Evolutionary conservation across 768 basidiomycete species (phyloP).

Genomic region (Leccinum variicolor): DNA sequence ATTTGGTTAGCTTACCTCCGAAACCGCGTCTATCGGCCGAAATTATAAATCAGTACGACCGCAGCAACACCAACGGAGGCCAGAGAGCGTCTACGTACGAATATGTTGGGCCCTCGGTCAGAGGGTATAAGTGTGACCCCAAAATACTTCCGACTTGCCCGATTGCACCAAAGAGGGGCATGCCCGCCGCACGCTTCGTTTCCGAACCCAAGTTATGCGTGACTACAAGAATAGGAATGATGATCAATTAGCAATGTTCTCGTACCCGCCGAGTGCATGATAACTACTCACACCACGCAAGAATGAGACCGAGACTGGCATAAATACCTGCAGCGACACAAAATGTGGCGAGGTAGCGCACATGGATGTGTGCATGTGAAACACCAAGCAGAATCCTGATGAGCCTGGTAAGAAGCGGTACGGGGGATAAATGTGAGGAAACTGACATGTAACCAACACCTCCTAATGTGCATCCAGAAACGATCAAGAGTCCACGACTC

Average conservation of each 20-base stretch:
- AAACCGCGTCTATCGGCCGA: slow-evolving; percentile 14
- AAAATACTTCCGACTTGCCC: slow-evolving; percentile 41
- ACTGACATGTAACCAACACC: slow-evolving; percentile 43
- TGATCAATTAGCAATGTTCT: background rate
- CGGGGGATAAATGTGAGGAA: background rate
- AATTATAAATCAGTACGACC: background rate
- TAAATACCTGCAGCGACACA: slow-evolving; percentile 45
- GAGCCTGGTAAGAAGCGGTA: background rate
- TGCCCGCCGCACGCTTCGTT: slow-evolving; percentile 41
- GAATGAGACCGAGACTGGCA: slow-evolving; percentile 40
- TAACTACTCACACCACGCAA: slow-evolving; percentile 44
- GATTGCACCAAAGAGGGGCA: slow-evolving; percentile 41
- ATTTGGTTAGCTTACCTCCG: slow-evolving; percentile 6
- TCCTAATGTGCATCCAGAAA: slow-evolving; percentile 28
- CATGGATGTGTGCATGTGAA: slow-evolving; percentile 25
- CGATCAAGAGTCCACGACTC: slow-evolving; percentile 38
- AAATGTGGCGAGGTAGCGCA: slow-evolving; percentile 47
- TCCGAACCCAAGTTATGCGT: slow-evolving; percentile 43
- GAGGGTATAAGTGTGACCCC: slow-evolving; percentile 41
- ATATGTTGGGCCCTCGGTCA: slow-evolving; percentile 39
- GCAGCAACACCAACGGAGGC: background rate
- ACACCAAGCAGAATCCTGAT: slow-evolving; percentile 34
- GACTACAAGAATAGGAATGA: slow-evolving; percentile 24
- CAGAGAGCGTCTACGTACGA: slow-evolving; percentile 21
- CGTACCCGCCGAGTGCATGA: background rate